Evolutionary conservation across 805 yeast genomes (phyloP), one percentile per base, ranked within the genome.

Genomic region (Debaryomyces castellii): DNA sequence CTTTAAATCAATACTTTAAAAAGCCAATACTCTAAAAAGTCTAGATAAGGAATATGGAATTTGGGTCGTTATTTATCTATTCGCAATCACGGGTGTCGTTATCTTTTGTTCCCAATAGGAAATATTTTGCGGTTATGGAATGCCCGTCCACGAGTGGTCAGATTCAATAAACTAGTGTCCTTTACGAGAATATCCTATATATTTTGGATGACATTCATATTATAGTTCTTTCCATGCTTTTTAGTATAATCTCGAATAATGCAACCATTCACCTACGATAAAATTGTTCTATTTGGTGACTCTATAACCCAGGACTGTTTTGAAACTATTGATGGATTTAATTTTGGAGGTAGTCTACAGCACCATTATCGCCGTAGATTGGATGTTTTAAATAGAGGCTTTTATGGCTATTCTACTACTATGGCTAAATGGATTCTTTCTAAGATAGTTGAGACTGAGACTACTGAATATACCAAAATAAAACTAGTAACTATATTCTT

Each of bases 351-450:
- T 0, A 82, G 77, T 0, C 56, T 85, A 21, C 73, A 67, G 32
- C 55, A 71, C 43, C 53, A 36, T n/a, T 87, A 87, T 59, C 63
- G 73, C 1, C 73, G 96, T 37, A 78, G 74, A 57, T 53, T 88
- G 39, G 92, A 88, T 51, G 69, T 91, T 2, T 57, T 89, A 1
- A 82, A 79, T 34, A 70, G 96, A 47, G 97, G 97, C 0, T 88
- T 69, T 56, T 59, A 81, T 1, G 97, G 97, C 0, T 90, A 87
- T 67, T 87, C 77, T 53, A 66, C 90, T 0, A 77, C 80, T 28
- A 83, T 83, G 66, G 89, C 80, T 0, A 56, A 70, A 8, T 35
- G 51, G 1, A 50, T 69, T 5, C 52, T 71, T 22, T 69, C 67
- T 16, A 63, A 71, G 39, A 53, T 87, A 4, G 62, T 89, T 25